Base-by-base conservation (phyloP, 2,329 filamentous ascomycete genomes). In the Phialophora verrucosa region DNA sequence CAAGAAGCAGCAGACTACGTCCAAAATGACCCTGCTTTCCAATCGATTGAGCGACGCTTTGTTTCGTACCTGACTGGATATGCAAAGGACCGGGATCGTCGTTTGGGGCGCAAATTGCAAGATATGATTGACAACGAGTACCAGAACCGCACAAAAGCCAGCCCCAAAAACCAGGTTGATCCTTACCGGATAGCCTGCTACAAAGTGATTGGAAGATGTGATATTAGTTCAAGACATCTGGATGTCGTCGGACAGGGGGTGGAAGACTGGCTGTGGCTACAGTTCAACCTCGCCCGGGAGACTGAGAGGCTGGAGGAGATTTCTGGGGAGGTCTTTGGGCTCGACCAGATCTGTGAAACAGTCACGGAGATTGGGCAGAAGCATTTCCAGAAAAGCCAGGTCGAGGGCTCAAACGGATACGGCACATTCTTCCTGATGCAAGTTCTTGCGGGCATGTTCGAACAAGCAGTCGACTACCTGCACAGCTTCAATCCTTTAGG, bases 161-260 rank as follows among this genome's bases (percentile, higher is more conserved):
- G 91, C 0, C 91, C 92, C 0, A 91, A 95, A 65, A 90, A 93
- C 75, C 91, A 91, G 1, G 88, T 96, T 70, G 95, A 99, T 76
- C 95, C 95, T 29, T 99, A 96, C 81, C 89, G 93, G 62, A 93
- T 97, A 88, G 93, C 94, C 56, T 97, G 95, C 78, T 98, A 98
- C 84, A 98, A 99, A 83, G 89, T 99, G 68, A 90, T 99, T 73
- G 95, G 96, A 54, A 92, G 87, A 58, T 89, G 87, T 74, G 87
- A 90, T 69, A 79, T 89, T 65, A 81, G 78, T 56, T 82, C 83
- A 51, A 82, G 86, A 62, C 86, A 80, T 66, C 77, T 90, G 42
- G 86, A 88, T 53, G 79, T 81, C 4, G 82, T 89, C 67, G 84
- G 81, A 50, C 85, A 86, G 74, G 83, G 82, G 38, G 85, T 88